Base-by-base conservation (phyloP, 441 rosid species). In the Mallotus repandus region DNA sequence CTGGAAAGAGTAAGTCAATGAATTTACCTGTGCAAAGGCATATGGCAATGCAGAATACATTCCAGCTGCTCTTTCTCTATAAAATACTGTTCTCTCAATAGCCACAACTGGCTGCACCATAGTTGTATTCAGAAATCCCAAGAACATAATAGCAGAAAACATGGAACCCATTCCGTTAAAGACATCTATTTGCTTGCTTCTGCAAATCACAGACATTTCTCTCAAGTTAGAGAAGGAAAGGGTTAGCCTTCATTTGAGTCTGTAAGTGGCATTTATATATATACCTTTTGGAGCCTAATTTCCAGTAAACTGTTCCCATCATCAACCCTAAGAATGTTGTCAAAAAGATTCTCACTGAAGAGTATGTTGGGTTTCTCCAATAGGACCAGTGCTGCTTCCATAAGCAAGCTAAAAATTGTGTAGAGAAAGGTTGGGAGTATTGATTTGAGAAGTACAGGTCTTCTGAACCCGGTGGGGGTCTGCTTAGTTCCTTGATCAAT, bases 111-210 rank as follows among this genome's bases (percentile, higher is more conserved):
- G 98, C 64, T 90, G 94, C 11, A 84, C 92, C 0, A 90, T 81
- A 2, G 85, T 66, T 4, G 85, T 68, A 78, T 91, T 90, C 41
- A 84, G 90, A 49, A 87, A 56, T 4, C 97, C 98, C 18, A 91
- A 66, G 76, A 87, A 94, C 18, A 90, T 81, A 48, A 86, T 82
- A 19, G 97, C 93, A 48, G 86, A 79, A 65, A 86, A 91, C 93
- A 94, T 88, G 0, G 96, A 90, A n/a, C 98, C 98, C 91, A 91
- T 85, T 13, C 96, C 88, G 68, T 91, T 94, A 21, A 87, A 82
- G 43, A 91, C 66, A 77, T 94, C 95, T 45, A 88, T 93, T 58
- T 11, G 53, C 41, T 58, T 84, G 72, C 64, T 68, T 74, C 94
- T 89, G 82, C 81, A 78, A 56, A 62, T 62, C 35, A 50, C 29